These are phyloP conservation scores for Leccinum subtestaceum DNA, from an alignment of 768 basidiomycete species.

Conservation along the genomic window DNA sequence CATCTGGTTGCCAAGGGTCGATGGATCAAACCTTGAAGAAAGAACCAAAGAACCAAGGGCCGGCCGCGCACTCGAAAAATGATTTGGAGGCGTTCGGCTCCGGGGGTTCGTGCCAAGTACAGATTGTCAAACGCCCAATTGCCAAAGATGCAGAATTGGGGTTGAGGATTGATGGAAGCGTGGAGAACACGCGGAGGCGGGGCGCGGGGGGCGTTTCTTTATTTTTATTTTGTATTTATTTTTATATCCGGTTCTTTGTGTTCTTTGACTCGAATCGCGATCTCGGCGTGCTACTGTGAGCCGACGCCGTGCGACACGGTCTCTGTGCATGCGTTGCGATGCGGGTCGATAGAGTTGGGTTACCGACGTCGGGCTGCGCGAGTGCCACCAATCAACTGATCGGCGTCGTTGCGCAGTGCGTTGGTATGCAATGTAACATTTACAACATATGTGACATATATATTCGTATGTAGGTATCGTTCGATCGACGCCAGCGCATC, in stretches of 20 bases:
- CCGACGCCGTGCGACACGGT: not conserved
- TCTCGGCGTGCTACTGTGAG: not conserved
- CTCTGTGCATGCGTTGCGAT: not conserved
- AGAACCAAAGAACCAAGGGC: not conserved
- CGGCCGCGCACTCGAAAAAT: not conserved
- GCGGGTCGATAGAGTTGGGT: not conserved
- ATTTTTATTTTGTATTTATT: not conserved
- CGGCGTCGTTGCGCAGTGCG: not conserved
- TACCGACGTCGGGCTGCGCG: not conserved
- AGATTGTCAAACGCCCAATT: not conserved
- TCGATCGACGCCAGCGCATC: not conserved
- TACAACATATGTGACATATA: not conserved
- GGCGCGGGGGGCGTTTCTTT: not conserved
- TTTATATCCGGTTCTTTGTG: not conserved
- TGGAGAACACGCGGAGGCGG: not conserved
- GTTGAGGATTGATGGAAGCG: not conserved
- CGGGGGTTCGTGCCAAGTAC: not conserved
- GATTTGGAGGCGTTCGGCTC: not conserved
- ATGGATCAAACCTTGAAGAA: not conserved
- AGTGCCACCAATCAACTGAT: not conserved
- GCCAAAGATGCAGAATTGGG: not conserved
- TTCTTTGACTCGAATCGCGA: not conserved
- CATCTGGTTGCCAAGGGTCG: not conserved
- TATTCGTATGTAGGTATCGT: not conserved
- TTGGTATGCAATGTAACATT: not conserved